Percentiles rank a stretch among this genome's conserved stretches.
phyloP scores from a whole-genome alignment of 805 yeast species.

The Cyberlindnera sargentensis region DNA sequence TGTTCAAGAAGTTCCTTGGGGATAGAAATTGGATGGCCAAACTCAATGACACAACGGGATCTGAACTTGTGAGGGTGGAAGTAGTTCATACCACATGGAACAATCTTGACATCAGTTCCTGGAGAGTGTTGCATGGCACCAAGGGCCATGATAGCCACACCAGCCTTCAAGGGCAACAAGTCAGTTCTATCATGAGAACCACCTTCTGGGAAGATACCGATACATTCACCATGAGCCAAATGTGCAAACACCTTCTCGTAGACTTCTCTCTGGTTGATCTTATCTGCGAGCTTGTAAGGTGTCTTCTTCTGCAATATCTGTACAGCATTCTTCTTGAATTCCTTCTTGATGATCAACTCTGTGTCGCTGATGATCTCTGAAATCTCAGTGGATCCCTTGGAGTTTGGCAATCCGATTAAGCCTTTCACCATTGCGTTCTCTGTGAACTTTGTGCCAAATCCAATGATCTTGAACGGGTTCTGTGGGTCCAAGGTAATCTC shows the following conservation, averaged over 20 bases:
- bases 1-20: constrained; percentile 51
- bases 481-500: constrained; percentile 46
- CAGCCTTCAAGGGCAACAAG: constrained; percentile 87
- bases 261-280: constrained; percentile 80
- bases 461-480: constrained; percentile 51
- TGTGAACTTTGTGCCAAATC: constrained; percentile 62
- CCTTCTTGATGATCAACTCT: constrained; percentile 59
- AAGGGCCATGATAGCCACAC: constrained; percentile 96
- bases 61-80: constrained; percentile 94
- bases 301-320: constrained; percentile 45
- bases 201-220: constrained; percentile 97
- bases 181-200: constrained; percentile 96
- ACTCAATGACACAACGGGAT: constrained; percentile 91
- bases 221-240: constrained; percentile 67
- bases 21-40: constrained; percentile 81
- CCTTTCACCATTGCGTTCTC: constrained; percentile 52
- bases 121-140: constrained; percentile 85
- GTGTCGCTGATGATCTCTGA: constrained; percentile 64
- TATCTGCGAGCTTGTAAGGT: constrained; percentile 64
- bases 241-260: constrained; percentile 82
- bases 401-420: constrained; percentile 67
- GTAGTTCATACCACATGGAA: constrained; percentile 97
- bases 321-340: constrained; percentile 49
- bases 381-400: constrained; percentile 71
- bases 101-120: constrained; percentile 71